These are phyloP conservation scores for Trifolium pratense DNA, from an alignment of 306 rosid species.

Conservation along the genomic window DNA sequence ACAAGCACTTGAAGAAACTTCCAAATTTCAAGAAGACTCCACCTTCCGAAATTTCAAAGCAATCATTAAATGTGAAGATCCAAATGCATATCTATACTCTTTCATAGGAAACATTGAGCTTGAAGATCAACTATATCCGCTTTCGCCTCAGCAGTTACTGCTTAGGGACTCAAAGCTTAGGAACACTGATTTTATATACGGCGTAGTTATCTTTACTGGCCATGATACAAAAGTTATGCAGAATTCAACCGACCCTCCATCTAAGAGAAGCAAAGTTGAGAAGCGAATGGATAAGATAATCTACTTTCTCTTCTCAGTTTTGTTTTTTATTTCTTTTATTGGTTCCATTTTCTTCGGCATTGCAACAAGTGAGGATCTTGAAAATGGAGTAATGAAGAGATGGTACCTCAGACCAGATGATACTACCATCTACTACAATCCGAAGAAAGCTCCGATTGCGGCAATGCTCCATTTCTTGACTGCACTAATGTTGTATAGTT, in stretches of 20 bases:
- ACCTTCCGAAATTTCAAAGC: conserved; percentile 68
- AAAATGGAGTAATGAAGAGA: conserved; percentile 63
- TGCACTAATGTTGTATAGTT: conserved; percentile 79
- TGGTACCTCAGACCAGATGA: conserved; percentile 91
- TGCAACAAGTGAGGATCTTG: conserved; percentile 63
- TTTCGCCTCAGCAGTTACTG: conserved; percentile 85
- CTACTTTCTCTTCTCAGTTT: conserved; percentile 69
- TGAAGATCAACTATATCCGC: conserved; percentile 70
- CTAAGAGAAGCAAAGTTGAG: conserved; percentile 93
- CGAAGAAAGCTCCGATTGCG: conserved; percentile 64
- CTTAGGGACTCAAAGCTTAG: conserved; percentile 90
- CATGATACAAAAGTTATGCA: conserved; percentile 94
- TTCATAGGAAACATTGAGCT: conserved; percentile 71
- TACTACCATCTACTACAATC: conserved; percentile 69
- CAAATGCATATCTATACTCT: conserved; percentile 85
- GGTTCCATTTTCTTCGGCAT: conserved; percentile 78
- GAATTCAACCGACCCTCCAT: conserved; percentile 85
- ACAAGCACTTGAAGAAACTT: conserved; percentile 71
- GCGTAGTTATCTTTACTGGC: conserved; percentile 82
- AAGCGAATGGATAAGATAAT: conserved; percentile 81
- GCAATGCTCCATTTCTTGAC: conserved; percentile 78
- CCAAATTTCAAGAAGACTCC: conserved; percentile 65
- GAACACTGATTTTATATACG: conserved; percentile 82
- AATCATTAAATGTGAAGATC: conserved; percentile 86
- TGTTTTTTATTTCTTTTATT: conserved; percentile 59